phyloP scores from a whole-genome alignment of 2,329 filamentous ascomycete genomes.

The Elsinoe necatrix region DNA sequence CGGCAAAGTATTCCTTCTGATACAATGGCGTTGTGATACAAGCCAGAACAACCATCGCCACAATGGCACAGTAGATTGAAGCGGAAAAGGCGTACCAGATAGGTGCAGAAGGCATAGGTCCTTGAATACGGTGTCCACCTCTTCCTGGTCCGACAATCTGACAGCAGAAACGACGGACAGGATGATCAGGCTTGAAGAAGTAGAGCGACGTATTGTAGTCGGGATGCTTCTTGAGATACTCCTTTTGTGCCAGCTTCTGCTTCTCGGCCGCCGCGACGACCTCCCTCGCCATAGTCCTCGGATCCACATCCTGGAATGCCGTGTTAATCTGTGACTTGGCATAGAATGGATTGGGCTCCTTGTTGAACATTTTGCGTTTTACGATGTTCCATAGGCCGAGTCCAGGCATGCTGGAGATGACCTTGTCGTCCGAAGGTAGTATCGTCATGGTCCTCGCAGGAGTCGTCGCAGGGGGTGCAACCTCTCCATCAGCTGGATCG shows the following conservation, averaged over 20 bases:
- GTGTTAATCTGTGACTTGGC: slow-evolving; percentile 64
- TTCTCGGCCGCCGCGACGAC: slow-evolving; percentile 75
- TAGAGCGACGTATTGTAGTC: slow-evolving; percentile 89
- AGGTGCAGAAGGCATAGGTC: slow-evolving; percentile 76
- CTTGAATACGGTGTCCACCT: slow-evolving; percentile 78
- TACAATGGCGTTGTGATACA: slow-evolving; percentile 92
- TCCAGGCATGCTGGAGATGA: slow-evolving; percentile 11
- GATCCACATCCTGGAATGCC: slow-evolving; percentile 70
- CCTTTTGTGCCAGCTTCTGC: slow-evolving; percentile 78
- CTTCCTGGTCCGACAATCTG: slow-evolving; percentile 83
- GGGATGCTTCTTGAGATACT: slow-evolving; percentile 79
- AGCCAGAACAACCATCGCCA: slow-evolving; percentile 94
- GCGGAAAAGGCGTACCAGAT: slow-evolving; percentile 92
- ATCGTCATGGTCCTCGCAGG: slow-evolving; percentile 10
- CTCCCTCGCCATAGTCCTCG: slow-evolving; percentile 80
- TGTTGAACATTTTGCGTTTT: slow-evolving; percentile 25
- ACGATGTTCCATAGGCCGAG: slow-evolving; percentile 23
- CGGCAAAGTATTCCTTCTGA: slow-evolving; percentile 74
- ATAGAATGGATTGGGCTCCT: slow-evolving; percentile 92
- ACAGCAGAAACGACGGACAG: slow-evolving; percentile 75
- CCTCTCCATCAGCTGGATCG: slow-evolving; percentile 44
- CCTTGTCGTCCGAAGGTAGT: background rate
- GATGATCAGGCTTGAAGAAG: slow-evolving; percentile 71
- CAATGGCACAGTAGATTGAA: slow-evolving; percentile 86
- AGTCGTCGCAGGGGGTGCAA: slow-evolving; percentile 10